phyloP scores from a whole-genome alignment of 2,329 filamentous ascomycete genomes.

The Talaromyces sp. region DNA sequence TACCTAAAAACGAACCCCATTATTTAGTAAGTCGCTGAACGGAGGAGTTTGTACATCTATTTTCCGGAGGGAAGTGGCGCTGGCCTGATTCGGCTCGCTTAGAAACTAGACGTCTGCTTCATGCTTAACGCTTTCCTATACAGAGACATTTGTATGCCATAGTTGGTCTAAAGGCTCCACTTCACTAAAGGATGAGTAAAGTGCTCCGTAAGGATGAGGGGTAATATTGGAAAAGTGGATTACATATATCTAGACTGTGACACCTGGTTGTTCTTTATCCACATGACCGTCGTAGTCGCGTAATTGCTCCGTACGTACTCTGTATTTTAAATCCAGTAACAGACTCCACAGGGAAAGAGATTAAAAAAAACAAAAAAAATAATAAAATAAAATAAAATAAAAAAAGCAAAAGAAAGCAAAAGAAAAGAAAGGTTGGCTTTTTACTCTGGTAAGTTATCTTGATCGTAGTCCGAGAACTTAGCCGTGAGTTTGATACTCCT shows the following conservation, averaged over 20 bases:
- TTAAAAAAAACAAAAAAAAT: neutral
- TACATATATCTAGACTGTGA: no score
- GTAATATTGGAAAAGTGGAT: no score
- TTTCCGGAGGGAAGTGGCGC: neutral
- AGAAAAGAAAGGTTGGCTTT: neutral
- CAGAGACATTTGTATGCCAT: neutral
- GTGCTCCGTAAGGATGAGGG: no score
- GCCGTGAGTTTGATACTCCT: neutral
- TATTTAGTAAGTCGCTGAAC: neutral
- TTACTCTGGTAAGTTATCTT: no score
- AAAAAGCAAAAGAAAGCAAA: neutral
- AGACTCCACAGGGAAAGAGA: neutral
- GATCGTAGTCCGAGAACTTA: neutral
- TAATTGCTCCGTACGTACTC: no score
- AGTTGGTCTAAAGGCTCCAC: neutral
- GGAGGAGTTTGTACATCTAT: neutral
- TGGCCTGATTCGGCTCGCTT: neutral
- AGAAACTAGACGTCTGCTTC: neutral
- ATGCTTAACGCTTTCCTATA: no score
- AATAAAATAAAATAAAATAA: neutral
- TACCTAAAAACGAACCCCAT: neutral
- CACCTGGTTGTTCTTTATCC: no score
- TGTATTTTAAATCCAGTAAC: neutral
- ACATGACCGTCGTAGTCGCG: no score
- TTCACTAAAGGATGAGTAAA: neutral